Evolutionary conservation across 2,329 filamentous ascomycete species (phyloP), one percentile per base, ranked within the genome.

Genomic region (Epichloe glyceriae): DNA sequence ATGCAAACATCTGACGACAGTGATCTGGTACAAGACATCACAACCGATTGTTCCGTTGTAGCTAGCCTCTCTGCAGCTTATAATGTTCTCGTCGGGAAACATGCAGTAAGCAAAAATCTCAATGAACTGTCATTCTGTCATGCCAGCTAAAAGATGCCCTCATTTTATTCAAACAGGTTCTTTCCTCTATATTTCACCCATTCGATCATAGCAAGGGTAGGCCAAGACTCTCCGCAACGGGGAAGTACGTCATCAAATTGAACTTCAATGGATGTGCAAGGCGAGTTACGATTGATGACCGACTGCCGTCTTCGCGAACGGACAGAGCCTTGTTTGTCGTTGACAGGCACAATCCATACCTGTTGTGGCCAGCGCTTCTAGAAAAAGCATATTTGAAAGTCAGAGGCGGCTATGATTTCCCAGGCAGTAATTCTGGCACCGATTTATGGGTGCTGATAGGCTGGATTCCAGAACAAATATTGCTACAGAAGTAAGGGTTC

Each of bases 371-470:
- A 5, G 89, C 91, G 2, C 73, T 98, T 4, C 72, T 97, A 15
- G 93, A 98, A 64, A 98, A 98, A 63, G 93, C 93, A 0, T 98
- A 98, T 59, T 73, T 98, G 1, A 98, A 97, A 70, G 81, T 97
- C 11, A 80, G 91, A 51, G 93, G 93, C 30, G 93, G 93, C 35
- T 98, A 98, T 64, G 90, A 98, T 62, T 98, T 98, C 57, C 91
- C 93, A 0, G 93, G 93, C 7, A 97, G 93, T 61, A 97, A 97
- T 64, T 97, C 91, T 1, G 90, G 88, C 11, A 97, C 91, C 2
- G 93, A 98, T 66, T 70, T 98, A 4, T 95, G 88, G 80, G 85
- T 94, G 1, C 69, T 98, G 50, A 95, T 86, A 0, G 91, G 93
- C 33, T 98, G 93, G 93, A 89, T 98, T 47, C 93, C 93, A 0